Base-by-base conservation (phyloP, 2,329 filamentous ascomycete species). In the Pyrenochaeta sp. region DNA sequence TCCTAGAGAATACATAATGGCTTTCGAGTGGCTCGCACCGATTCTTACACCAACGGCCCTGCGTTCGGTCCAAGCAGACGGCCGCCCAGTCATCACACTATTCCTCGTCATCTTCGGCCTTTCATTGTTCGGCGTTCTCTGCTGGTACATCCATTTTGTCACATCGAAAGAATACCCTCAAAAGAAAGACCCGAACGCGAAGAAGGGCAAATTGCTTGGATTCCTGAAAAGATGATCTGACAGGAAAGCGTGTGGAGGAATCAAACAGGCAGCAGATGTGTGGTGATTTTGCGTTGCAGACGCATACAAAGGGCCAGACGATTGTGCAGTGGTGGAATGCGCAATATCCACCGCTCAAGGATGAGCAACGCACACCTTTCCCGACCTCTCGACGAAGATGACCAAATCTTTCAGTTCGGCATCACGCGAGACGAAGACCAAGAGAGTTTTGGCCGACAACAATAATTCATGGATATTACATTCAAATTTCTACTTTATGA, bases 71-170 rank as follows among this genome's bases (percentile, higher is more conserved):
- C 60, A 71, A 51, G 67, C 67, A 29, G 68, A 93, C 73, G 89
- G 90, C 10, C 89, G 93, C 2, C 95, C 94, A 14, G 92, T 98
- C 66, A 85, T 97, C 63, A 89, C 89, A 15, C 96, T 92, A 0
- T 77, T 91, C 52, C 93, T 98, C 76, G 86, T 94, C 43, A 79
- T 97, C 51, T 83, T 87, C 56, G 91, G 92, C 40, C 82, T 97
- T 10, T 54, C 58, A 7, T 41, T 58, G 4, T 64, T 70, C 31
- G 63, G 66, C 21, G 45, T 49, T 2, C 37, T 69, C 15, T 67
- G 63, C 49, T 69, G 67, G 60, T 71, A 68, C 50, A 63, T 69
- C 46, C 58, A 64, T 50, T 70, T 69, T 23, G 68, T 68, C 42
- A 71, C 68, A 41, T 63, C 64, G 36, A 66, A 67, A 51, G 65